Base-by-base conservation (phyloP, 116 monocot genomes). In the Thalassia testudinum region DNA sequence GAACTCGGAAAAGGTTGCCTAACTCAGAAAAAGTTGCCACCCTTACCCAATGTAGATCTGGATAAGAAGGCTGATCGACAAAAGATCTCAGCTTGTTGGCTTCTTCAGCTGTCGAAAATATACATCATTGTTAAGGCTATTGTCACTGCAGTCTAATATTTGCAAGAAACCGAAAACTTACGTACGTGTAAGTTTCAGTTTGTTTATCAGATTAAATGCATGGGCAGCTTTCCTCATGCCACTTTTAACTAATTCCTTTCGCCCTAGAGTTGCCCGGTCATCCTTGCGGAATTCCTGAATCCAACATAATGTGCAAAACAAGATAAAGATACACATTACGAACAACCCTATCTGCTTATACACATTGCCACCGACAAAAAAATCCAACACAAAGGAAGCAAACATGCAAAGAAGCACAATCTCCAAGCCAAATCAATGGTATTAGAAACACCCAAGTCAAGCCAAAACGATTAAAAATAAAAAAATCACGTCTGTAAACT, bases 31-130 rank as follows among this genome's bases (percentile, higher is more conserved):
- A n/a, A n/a, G n/a, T n/a, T 10, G 10, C 30, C 30, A 52, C 27
- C 58, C 74, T 50, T 75, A 99, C 99, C 85, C 85, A 99, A 50
- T 99, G 99, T 30, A 99, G 67, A 80, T 99, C 90, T 25, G 68
- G 58, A 66, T 80, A 99, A 53, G 58, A 50, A 75, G 99, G 83
- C 59, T 99, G 75, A 60, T 99, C 99, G 15, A 99, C 54, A 50
- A 69, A 90, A 24, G 69, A 37, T 59, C 99, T 86, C 29, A 90
- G 48, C 64, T 67, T 60, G 37, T 66, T 58, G 53, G 80, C 86
- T 61, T 99, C 99, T 54, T 90, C 90, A 24, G 86, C 99, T 97
- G 89, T 54, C 3, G 10, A 34, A 34, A 34, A 34, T 5, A 37
- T 55, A 30, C 5, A 30, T 45, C 19, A 45, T n/a, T 1, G 2